Base-by-base conservation (phyloP, 148 eudicot genomes). In the Rhododendron mucronatum region DNA sequence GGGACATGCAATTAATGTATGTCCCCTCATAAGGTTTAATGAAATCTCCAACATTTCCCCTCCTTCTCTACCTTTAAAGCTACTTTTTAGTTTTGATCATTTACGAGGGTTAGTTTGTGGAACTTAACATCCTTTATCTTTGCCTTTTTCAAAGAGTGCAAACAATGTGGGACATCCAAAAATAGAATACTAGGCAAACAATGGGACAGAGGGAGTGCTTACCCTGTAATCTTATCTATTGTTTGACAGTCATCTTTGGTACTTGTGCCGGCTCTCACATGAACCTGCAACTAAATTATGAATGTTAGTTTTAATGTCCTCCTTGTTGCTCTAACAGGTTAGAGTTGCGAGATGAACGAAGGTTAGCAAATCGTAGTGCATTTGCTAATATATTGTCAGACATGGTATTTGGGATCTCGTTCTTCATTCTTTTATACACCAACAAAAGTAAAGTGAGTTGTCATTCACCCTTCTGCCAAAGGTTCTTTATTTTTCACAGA, bases 311-410 rank as follows among this genome's bases (percentile, higher is more conserved):
- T 82, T 48, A 69, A 63, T 71, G 11, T 26, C 39, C 73, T 33
- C 85, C 79, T 85, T 80, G 33, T 74, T 85, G 20, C 82, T 53
- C 78, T 86, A 63, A 82, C 95, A 97, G 99, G 91, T 89, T 97
- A 88, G 97, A 94, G 91, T 86, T 97, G 88, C 93, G 93, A 44
- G 98, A 95, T 69, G 94, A 95, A 90, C 89, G 91, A 94, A 93
- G 99, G 85, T 84, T 97, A 83, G 90, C 86, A 82, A 97, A 97
- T 84, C 96, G 99, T 73, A 95, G 84, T 55, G 96, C 99, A 85
- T 97, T 95, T 92, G 98, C 98, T 84, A 95, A 95, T 89, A 94
- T 97, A 78, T 97, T 92, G 94, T 97, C 99, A 41, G 99, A 97
- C 90, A 86, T 92, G 88, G 91, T 93, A 67, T 97, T 94, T 89